Evolutionary conservation across 116 monocot genomes (phyloP), one percentile per base, ranked within the genome.

Genomic region (Trichopus zeylanicus): DNA sequence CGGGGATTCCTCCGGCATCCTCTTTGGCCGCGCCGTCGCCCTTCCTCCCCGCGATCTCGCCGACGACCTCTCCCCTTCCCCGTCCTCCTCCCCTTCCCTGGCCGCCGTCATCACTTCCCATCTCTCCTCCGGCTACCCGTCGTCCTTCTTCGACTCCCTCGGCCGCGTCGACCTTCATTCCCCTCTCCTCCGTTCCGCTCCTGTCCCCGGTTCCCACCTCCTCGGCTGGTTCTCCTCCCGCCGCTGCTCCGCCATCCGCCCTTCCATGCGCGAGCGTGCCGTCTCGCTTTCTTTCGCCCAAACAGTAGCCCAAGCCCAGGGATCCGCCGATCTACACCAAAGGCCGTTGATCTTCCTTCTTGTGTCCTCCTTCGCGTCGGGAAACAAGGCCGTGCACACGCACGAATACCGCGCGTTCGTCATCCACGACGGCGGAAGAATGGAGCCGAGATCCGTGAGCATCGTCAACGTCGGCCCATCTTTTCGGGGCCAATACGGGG

Each of bases 391-490:
- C 20, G 58, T 84, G 23, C 97, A 95, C 77, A 86, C 78, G 10
- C 79, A 90, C 65, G 90, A 81, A 28, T 87, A 87, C 77, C 65
- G 81, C 11, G 79, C 84, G 0, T 97, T 79, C 29, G 54, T 75
- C 28, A 59, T 82, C 49, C 51, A 32, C 34, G 26, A 9, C 18
- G 57, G 31, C 16, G 55, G 55, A 26, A 26, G 33, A 5, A 70
- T 87, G 8, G 67, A 62, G 46, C 79, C 87, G 59, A 72, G 65
- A 25, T 79, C 87, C 26, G 39, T 97, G 11, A 57, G 56, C 26
- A 59, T 97, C 37, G 62, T 83, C 60, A 97, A 97, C 37, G 70
- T 97, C 3, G 90, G 95, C 4, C 90, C 84, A 12, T 77, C 67
- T 26, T 90, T 87, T 59, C 55, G 79, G 37, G 79, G 63, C 11